phyloP scores from a whole-genome alignment of 257 asterid genomes.

The Solanum chmielewskii region DNA sequence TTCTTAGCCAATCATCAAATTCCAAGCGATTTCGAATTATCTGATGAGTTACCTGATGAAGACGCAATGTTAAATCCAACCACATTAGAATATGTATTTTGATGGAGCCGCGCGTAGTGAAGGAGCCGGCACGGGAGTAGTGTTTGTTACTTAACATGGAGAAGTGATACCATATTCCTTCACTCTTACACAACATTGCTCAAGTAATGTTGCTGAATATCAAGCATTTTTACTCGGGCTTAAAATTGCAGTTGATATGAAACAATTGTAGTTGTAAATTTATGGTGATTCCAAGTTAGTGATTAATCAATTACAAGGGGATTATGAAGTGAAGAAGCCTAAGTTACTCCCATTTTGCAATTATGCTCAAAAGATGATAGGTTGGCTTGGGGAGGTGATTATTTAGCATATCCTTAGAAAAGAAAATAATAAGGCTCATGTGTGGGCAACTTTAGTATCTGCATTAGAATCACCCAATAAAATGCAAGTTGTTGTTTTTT shows the following conservation, averaged over 20 bases:
- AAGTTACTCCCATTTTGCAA: background rate
- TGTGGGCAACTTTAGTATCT: background rate
- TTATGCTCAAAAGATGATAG: background rate
- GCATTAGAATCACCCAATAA: background rate
- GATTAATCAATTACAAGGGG: background rate
- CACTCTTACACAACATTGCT: no score
- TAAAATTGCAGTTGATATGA: background rate
- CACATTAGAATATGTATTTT: no score
- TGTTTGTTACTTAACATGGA: no score
- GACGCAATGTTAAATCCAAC: no score
- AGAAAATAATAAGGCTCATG: background rate
- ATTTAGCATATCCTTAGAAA: background rate
- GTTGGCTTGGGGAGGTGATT: background rate
- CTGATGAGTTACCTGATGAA: no score
- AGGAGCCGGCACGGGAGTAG: no score
- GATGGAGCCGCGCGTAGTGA: no score
- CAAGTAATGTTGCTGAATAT: no score
- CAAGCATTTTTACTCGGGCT: background rate
- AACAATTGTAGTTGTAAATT: background rate
- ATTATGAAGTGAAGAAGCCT: background rate
- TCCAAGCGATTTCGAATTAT: no score
- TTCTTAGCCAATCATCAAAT: no score
- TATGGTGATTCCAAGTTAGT: background rate
- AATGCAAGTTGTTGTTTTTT: background rate
- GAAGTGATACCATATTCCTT: no score